Percentiles rank a stretch among this genome's conserved stretches.
These are phyloP conservation scores for Isabelozyma gotoi DNA, from an alignment of 805 yeast genomes.

Conservation along the genomic window DNA sequence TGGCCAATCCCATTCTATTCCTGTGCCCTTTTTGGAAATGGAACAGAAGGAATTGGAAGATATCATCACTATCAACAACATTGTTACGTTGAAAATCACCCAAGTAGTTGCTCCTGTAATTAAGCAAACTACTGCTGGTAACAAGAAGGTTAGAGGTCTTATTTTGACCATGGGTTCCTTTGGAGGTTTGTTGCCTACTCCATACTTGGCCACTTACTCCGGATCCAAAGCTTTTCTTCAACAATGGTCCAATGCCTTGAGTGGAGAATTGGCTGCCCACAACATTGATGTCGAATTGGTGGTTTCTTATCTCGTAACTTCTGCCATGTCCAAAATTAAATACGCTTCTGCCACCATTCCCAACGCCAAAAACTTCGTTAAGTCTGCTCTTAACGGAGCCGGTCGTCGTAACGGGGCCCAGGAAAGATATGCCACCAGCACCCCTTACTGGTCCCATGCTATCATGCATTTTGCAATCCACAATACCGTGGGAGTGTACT, in stretches of 20 bases:
- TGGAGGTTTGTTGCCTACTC: constrained; percentile 92
- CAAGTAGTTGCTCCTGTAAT: constrained; percentile 77
- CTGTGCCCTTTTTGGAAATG: constrained; percentile 89
- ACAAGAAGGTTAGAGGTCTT: constrained; percentile 59
- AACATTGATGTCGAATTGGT: constrained; percentile 85
- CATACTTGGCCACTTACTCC: constrained; percentile 87
- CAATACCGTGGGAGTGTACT: constrained; percentile 78
- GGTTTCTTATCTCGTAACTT: constrained; percentile 85
- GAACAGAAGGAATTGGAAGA: constrained; percentile 67
- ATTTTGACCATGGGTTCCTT: constrained; percentile 95
- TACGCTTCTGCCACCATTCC: constrained; percentile 77
- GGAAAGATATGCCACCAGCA: constrained; percentile 78
- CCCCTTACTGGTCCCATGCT: constrained; percentile 96
- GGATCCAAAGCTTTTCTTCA: constrained; percentile 96
- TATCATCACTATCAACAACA: constrained; percentile 82
- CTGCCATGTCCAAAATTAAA: constrained; percentile 93
- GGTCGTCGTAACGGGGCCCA: constrained; percentile 94
- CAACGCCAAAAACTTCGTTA: constrained; percentile 75
- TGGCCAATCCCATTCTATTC: constrained; percentile 92
- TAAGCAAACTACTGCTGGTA: constrained; percentile 46
- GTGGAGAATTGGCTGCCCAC: constrained; percentile 71
- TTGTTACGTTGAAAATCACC: constrained; percentile 81
- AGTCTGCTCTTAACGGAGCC: constrained; percentile 61
- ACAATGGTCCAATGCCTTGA: constrained; percentile 85
- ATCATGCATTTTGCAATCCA: constrained; percentile 82